Conservation (phyloP, 768 basidiomycete species). For the Phanerochaete carnosa region DNA sequence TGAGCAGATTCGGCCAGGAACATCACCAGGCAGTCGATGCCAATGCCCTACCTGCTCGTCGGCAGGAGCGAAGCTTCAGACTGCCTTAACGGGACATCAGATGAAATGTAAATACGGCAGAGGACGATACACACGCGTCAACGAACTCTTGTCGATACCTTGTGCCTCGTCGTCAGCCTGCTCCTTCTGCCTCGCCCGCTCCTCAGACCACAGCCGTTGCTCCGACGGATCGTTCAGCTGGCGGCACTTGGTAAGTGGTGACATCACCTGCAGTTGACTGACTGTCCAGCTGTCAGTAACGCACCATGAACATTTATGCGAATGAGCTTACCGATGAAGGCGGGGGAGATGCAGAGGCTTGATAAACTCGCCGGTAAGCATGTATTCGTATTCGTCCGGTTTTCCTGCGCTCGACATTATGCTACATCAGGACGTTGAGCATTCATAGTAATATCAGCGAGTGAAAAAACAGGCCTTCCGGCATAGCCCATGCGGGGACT, state of each 20-base stretch:
- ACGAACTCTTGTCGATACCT: conserved; percentile 93
- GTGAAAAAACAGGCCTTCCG: conserved; percentile 55
- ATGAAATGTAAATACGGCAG: too few species aligned
- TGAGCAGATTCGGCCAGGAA: conserved; percentile 96
- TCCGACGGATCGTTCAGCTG: conserved; percentile 99
- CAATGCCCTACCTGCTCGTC: conserved; percentile 96
- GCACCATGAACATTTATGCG: background rate
- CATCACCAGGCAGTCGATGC: conserved; percentile 97
- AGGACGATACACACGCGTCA: conserved; percentile 80
- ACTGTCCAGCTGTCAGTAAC: conserved; percentile 40
- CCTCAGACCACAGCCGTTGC: conserved; percentile 93
- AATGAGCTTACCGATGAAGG: conserved; percentile 76
- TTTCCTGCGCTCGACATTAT: conserved; percentile 94
- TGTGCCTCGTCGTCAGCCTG: conserved; percentile 98
- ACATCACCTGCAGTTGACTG: conserved; percentile 99
- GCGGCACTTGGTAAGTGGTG: conserved; percentile 97
- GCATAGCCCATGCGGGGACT: conserved; percentile 82
- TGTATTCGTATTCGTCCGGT: conserved; percentile 93
- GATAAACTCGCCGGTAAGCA: conserved; percentile 98
- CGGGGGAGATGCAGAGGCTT: conserved; percentile 94
- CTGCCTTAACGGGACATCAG: too few species aligned
- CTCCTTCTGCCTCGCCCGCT: conserved; percentile 93
- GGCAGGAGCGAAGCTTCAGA: conserved; percentile 97
- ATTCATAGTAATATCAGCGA: background rate
- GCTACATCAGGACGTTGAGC: conserved; percentile 44